phyloP scores from a whole-genome alignment of 345 rosid genomes.

The Populus tremula region DNA sequence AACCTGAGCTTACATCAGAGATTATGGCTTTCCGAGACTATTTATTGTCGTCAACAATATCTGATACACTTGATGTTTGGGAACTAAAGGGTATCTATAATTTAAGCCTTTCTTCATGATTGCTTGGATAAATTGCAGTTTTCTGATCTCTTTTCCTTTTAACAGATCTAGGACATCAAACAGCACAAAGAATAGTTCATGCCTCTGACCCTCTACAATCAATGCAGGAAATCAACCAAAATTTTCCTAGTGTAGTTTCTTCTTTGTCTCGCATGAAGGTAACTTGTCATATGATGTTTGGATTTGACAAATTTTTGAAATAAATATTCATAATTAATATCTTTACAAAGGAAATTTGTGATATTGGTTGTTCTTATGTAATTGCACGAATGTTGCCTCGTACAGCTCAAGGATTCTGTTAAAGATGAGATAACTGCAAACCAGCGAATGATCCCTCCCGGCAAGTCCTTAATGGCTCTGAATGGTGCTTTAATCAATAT shows the following conservation, averaged over 20 bases:
- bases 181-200: slow-evolving; percentile 93
- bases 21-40: slow-evolving; percentile 91
- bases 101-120: background rate
- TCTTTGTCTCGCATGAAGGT: slow-evolving; percentile 98
- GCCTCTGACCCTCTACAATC: slow-evolving; percentile 92
- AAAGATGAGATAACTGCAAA: slow-evolving; percentile 93
- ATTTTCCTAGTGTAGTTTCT: slow-evolving; percentile 94
- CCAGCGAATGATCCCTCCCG: slow-evolving; percentile 93
- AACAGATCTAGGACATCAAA: slow-evolving; percentile 98
- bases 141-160: slow-evolving; percentile 25
- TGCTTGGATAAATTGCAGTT: slow-evolving; percentile 1
- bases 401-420: slow-evolving; percentile 80
- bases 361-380: slow-evolving; percentile 8
- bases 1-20: slow-evolving; percentile 84
- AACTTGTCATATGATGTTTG: slow-evolving; percentile 1
- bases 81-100: slow-evolving; percentile 75
- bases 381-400: slow-evolving; percentile 12
- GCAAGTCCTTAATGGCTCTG: slow-evolving; percentile 91
- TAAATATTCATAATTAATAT: slow-evolving; percentile 1
- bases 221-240: slow-evolving; percentile 96
- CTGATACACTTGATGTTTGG: slow-evolving; percentile 98
- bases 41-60: slow-evolving; percentile 78
- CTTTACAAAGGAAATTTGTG: background rate
- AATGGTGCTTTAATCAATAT: slow-evolving; percentile 95
- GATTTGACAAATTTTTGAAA: slow-evolving; percentile 9